phyloP scores from a whole-genome alignment of 345 rosid genomes.

The Gynandropsis gynandra region DNA sequence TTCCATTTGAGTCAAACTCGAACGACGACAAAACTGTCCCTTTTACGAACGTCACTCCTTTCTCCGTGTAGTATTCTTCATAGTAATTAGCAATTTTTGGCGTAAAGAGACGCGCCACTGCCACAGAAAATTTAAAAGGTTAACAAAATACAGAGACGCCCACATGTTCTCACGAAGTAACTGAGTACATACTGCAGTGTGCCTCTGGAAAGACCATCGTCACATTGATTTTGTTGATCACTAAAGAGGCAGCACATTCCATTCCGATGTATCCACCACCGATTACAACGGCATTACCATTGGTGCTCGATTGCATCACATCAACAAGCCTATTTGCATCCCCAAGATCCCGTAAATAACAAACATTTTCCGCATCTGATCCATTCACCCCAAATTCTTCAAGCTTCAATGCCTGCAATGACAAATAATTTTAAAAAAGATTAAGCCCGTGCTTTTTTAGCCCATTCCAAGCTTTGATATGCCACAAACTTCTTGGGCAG shows the following conservation, averaged over 20 bases:
- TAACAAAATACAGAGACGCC: slow-evolving; percentile 11
- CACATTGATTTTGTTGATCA: slow-evolving; percentile 76
- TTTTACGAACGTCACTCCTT: slow-evolving; percentile 78
- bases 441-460: slow-evolving; percentile 18
- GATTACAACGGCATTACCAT: slow-evolving; percentile 83
- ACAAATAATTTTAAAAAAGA: slow-evolving; percentile 12
- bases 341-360: slow-evolving; percentile 76
- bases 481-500: background rate
- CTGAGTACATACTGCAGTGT: slow-evolving; percentile 69
- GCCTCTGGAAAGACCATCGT: slow-evolving; percentile 99
- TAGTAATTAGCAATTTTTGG: slow-evolving; percentile 74
- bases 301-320: slow-evolving; percentile 50
- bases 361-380: slow-evolving; percentile 82
- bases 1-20: slow-evolving; percentile 53
- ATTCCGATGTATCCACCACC: slow-evolving; percentile 99
- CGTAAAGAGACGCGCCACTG: slow-evolving; percentile 93
- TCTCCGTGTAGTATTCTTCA: slow-evolving; percentile 65
- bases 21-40: slow-evolving; percentile 78
- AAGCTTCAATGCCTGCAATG: slow-evolving; percentile 70
- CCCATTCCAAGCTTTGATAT: background rate
- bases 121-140: slow-evolving; percentile 15
- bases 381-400: slow-evolving; percentile 93
- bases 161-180: background rate
- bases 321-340: slow-evolving; percentile 81
- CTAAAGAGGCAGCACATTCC: slow-evolving; percentile 98